Base-by-base conservation (phyloP, 1,139 yeast genomes). In the Saccharomyces pastorianus region DNA sequence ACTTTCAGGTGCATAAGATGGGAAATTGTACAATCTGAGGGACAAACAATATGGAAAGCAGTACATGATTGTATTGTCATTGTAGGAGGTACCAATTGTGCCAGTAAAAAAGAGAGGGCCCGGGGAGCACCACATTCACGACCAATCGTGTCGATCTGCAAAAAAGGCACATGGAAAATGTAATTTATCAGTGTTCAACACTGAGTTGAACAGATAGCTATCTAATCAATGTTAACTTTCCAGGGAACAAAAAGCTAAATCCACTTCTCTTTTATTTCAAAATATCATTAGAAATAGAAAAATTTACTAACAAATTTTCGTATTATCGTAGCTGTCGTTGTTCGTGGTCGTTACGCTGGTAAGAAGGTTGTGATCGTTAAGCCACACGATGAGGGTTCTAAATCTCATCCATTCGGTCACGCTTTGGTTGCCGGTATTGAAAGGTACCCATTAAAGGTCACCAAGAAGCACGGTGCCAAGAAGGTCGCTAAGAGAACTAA, bases 271-370 rank as follows among this genome's bases (percentile, higher is more conserved):
- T 3, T 14, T 38, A 17, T 17, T 17, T 17, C 13, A 38, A 17
- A 8, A 5, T 20, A 38, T 38, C 13, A 20, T 9, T 13, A 38
- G 13, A 17, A 38, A 38, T 17, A 17, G 25, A 38, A 38, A 38
- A 17, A 8, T 7, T 9, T 59, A 63, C 63, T 66, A 64, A 65
- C 64, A 59, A 58, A 52, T 51, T 55, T 13, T 7, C 27, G 26
- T 50, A 48, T 58, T 52, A 28, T 17, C 48, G 58, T 74, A 88
- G 98, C 99, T 82, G 91, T 93, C 81, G 91, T 93, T 78, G 96
- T 93, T 80, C 95, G 98, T 80, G 99, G 99, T 76, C 95, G 99
- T 84, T 93, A 84, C 88, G 99, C 99, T 78, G 99, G 99, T 84
- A 93, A 91, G 89, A 95, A 95, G 88, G 99, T 95, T 69, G 99